A percentile compares a stretch with the other conserved stretches of the same genome.
These are phyloP conservation scores for Mortierella sp. DNA, from an alignment of 371 early-diverging fungal species.

Conservation along the genomic window DNA sequence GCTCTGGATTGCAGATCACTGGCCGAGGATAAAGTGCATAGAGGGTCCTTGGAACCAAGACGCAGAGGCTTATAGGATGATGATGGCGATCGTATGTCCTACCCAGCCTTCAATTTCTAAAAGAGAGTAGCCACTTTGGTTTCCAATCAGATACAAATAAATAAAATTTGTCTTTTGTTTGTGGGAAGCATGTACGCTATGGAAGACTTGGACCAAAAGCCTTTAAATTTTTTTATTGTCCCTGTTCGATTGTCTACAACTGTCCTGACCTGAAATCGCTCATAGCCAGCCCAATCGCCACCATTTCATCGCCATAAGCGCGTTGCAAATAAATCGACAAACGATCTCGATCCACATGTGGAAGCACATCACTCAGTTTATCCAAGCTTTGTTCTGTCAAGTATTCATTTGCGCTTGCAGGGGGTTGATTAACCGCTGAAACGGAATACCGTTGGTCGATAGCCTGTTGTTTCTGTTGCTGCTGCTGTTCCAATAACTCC, in stretches of 20 bases:
- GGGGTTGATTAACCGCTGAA: slow-evolving; percentile 11
- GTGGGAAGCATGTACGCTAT: no score
- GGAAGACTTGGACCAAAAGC: no score
- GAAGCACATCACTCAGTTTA: slow-evolving; percentile 58
- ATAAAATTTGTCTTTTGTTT: not conserved
- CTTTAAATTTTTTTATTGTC: not conserved
- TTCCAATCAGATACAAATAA: not conserved
- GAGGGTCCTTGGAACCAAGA: no score
- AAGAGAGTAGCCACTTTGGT: no score
- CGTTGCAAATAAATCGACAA: slow-evolving; percentile 58
- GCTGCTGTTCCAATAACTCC: slow-evolving; percentile 12
- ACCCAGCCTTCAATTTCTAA: no score
- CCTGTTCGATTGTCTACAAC: not conserved
- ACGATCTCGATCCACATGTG: slow-evolving; percentile 57
- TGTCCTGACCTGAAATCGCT: slow-evolving; percentile 53
- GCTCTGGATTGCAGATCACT: not conserved
- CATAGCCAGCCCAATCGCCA: slow-evolving; percentile 61
- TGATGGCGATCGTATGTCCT: no score
- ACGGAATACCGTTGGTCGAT: slow-evolving; percentile 39
- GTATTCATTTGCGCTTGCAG: slow-evolving; percentile 33
- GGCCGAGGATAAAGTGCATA: not conserved
- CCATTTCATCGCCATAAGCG: slow-evolving; percentile 60
- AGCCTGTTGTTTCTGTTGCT: slow-evolving; percentile 19
- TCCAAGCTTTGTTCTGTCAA: slow-evolving; percentile 53
- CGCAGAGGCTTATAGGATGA: not conserved